phyloP scores from a whole-genome alignment of 495 filamentous ascomycete genomes.

The Daldinia grandis region DNA sequence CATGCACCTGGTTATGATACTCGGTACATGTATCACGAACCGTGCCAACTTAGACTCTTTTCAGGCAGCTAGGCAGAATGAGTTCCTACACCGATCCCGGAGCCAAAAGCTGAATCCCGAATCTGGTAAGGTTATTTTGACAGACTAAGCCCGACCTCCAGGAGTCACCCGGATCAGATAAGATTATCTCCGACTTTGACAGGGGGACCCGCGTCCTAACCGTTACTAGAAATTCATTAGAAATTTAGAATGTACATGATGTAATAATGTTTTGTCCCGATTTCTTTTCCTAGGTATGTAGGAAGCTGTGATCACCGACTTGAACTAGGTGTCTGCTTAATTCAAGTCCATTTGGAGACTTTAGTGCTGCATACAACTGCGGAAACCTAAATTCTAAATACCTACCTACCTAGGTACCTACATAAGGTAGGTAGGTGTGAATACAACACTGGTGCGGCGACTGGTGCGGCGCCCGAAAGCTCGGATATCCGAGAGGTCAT shows the following conservation, averaged over 20 bases:
- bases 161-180: neutral
- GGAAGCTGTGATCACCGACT: neutral
- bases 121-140: neutral
- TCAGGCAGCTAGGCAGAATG: neutral
- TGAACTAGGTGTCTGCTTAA: too few species aligned
- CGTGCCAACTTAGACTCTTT: neutral
- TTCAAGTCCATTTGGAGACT: neutral
- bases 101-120: neutral
- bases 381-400: neutral
- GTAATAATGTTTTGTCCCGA: too few species aligned
- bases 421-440: too few species aligned
- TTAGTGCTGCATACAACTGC: neutral
- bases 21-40: neutral
- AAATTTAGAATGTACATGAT: too few species aligned
- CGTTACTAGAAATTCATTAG: too few species aligned
- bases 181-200: conserved; percentile 4
- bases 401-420: too few species aligned
- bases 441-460: neutral
- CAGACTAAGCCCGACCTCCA: neutral
- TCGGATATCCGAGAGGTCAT: neutral
- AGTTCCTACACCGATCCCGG: neutral
- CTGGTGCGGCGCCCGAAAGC: neutral
- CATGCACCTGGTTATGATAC: neutral
- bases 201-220: neutral
- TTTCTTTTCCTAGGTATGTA: neutral